Base-by-base conservation (phyloP, 148 eudicot species). In the Rhododendron griersonianum region DNA sequence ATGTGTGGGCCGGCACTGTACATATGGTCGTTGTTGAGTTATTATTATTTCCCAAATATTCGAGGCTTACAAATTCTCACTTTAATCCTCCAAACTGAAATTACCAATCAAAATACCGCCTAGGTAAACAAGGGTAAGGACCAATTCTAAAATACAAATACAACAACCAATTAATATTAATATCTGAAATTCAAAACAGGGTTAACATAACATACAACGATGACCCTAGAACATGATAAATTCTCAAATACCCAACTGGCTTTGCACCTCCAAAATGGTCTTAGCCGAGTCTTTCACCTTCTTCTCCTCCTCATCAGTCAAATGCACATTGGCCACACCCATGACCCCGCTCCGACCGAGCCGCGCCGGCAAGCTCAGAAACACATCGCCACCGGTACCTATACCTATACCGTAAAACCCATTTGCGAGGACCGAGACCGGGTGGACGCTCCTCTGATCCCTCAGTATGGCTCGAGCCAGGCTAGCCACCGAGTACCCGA, bases 401-500 rank as follows among this genome's bases (percentile, higher is more conserved):
- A 5, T 41, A 1, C 92, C 86, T 0, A 96, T 95, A 48, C 90
- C 98, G 30, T 96, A 93, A 84, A 96, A 93, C 50, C 99, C 98
- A 33, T 89, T 94, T 0, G 98, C 95, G 5, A 96, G 88, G 51
- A 96, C 94, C 11, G 99, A 88, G 14, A 95, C 95, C 0, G 99
- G 99, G 90, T 96, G 99, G 81, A 96, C 94, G 35, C 92, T 87
- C 53, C 98, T 87, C 83, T 96, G 99, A 81, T 95, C 95, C 50
- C 99, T 88, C 3, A 96, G 94, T 1, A 96, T 88, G 30, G 94
- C 84, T 2, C 96, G 86, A 35, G 98, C 98, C 45, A 96, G 82
- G 91, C 80, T 96, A 0, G 99, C 96, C 16, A 90, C 99, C 0
- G 99, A 96, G 92, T 96, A 96, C 2, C 99, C 99, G 6, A 96